These are phyloP conservation scores for Dryas drummondii DNA, from an alignment of 306 rosid species.

Conservation along the genomic window DNA sequence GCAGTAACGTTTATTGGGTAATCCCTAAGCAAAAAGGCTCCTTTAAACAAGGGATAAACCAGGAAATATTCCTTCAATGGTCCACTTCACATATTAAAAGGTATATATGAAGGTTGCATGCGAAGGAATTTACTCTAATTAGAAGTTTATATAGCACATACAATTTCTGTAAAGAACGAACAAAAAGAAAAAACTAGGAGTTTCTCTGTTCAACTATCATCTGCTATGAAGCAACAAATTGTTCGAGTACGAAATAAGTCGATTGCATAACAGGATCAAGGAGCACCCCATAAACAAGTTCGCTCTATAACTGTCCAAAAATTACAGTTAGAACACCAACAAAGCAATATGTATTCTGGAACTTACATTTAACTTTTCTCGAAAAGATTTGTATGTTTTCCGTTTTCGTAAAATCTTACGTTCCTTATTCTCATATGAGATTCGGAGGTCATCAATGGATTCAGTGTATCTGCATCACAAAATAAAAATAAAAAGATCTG, in stretches of 20 bases:
- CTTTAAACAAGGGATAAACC: not conserved
- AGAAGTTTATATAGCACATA: not conserved
- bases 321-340: not conserved
- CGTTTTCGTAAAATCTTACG: constrained; percentile 58
- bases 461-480: constrained; percentile 57
- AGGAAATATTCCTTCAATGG: not conserved
- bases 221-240: not conserved
- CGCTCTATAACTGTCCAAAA: not conserved
- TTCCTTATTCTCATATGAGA: constrained; percentile 58
- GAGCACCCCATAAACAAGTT: not conserved
- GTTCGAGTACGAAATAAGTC: not conserved
- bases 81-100: not conserved
- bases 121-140: not conserved
- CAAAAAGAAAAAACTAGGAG: not conserved
- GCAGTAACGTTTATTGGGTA: not conserved
- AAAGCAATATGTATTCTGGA: not conserved
- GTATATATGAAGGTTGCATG: not conserved
- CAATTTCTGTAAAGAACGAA: not conserved
- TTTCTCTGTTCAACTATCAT: not conserved
- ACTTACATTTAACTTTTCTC: constrained; percentile 52
- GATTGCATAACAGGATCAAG: not conserved
- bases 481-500: constrained; percentile 7
- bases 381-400: constrained; percentile 60
- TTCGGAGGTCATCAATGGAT: constrained; percentile 77
- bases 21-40: constrained; percentile 5